Conservation (phyloP, 2,329 filamentous ascomycete species). For the Alternaria conjuncta region DNA sequence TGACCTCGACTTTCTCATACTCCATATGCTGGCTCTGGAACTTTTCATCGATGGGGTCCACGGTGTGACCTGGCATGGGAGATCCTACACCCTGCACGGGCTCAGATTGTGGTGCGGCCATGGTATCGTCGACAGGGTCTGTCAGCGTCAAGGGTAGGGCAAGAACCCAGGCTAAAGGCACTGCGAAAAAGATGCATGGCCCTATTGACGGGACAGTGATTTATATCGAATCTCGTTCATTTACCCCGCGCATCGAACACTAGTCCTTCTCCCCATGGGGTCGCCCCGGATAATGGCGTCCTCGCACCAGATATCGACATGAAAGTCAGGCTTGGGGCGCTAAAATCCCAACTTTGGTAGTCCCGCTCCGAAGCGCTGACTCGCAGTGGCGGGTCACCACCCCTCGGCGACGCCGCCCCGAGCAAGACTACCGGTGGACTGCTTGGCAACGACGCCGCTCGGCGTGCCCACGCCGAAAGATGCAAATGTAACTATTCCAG, state of each 20-base stretch:
- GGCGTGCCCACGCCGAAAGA: neutral
- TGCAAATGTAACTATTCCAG: neutral
- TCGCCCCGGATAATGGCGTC: neutral
- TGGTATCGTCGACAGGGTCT: neutral
- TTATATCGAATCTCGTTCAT: neutral
- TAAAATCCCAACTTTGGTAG: neutral
- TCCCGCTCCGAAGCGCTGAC: neutral
- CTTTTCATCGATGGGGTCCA: neutral
- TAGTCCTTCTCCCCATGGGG: neutral
- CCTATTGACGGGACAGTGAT: neutral
- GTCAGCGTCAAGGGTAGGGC: neutral
- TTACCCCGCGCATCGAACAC: neutral
- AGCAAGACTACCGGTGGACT: neutral
- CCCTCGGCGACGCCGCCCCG: neutral
- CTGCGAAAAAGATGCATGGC: neutral
- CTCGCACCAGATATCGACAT: neutral
- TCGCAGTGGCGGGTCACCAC: neutral
- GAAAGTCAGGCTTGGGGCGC: neutral
- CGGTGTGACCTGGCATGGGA: neutral
- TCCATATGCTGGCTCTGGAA: slow-evolving; percentile 1
- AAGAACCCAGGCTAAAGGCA: neutral
- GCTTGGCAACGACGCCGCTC: neutral
- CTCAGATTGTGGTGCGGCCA: neutral
- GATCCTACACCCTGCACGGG: neutral
- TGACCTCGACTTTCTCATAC: neutral